Evolutionary conservation across 768 basidiomycete genomes (phyloP).

Genomic region (Xerocomus spinulosus): DNA sequence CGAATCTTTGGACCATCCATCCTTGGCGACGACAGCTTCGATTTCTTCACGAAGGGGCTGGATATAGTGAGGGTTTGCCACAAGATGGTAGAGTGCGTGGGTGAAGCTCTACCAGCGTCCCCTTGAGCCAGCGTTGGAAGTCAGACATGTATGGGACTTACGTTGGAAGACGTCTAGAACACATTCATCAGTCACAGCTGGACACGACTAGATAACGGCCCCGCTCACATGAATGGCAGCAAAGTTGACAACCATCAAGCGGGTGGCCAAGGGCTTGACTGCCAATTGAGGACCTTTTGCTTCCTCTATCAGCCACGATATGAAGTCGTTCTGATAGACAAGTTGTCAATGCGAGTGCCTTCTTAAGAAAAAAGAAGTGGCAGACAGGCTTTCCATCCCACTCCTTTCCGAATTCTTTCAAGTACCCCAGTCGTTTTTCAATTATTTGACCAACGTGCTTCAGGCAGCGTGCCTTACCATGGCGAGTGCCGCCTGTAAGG

Average conservation of each 20-base stretch:
- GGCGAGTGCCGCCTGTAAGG: neutral
- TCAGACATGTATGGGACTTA: neutral
- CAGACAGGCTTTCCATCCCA: conserved; percentile 26
- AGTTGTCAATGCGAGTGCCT: neutral
- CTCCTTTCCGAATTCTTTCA: conserved; percentile 18
- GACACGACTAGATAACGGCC: too few species aligned
- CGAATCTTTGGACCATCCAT: conserved; percentile 24
- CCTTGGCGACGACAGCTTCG: conserved; percentile 22
- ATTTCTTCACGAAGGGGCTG: conserved; percentile 35
- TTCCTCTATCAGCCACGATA: conserved; percentile 31
- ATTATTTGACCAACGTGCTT: conserved; percentile 27
- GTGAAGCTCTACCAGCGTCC: conserved; percentile 24
- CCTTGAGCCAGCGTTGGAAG: neutral
- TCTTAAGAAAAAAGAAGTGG: neutral
- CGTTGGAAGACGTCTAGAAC: conserved; percentile 17
- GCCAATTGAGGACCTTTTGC: conserved; percentile 14
- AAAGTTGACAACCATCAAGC: conserved; percentile 8
- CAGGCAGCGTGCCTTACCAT: conserved; percentile 3
- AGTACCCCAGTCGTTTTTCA: conserved; percentile 21
- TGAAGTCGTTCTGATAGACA: conserved; percentile 28
- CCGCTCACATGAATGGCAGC: conserved; percentile 20
- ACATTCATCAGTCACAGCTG: neutral
- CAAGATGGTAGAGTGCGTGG: conserved; percentile 33
- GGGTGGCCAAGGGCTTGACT: conserved; percentile 14
- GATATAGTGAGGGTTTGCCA: conserved; percentile 32